Evolutionary conservation across 2,329 filamentous ascomycete genomes (phyloP), one percentile per base, ranked within the genome.

Genomic region (Escovopsis sp.): DNA sequence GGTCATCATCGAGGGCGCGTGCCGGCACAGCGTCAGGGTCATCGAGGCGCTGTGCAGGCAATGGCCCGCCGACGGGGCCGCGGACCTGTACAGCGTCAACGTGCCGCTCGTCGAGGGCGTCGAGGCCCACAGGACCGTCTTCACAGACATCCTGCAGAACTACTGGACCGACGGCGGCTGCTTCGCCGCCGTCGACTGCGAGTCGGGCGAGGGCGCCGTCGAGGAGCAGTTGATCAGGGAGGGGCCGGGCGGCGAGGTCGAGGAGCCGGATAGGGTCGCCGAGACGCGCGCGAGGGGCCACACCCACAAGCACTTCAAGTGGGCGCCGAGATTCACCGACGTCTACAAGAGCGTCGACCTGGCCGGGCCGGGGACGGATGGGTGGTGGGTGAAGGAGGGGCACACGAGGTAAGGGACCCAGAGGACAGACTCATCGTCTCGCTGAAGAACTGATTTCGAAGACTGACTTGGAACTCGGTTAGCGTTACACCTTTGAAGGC

Each of bases 41-140:
- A 80, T 94, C 48, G 82, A 94, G 59, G 75, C 85, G 47, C 68
- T 98, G 6, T 79, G 73, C 52, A 69, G 72, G 39, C 82, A 87
- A 56, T 94, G 85, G 82, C 75, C 68, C 0, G 63, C 67, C 32
- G 79, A 78, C 41, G 61, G 67, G 30, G 72, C 71, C 46, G 79
- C 85, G 5, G 85, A 94, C 56, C 64, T 96, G n/a, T 96, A 94
- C 61, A 83, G 75, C 39, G 79, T 96, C 51, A 96, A 96, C 56
- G 82, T 96, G 8, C 89, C 91, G 18, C 67, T 96, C 10, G 72
- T 91, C 12, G 80, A 84, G 46, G 81, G 78, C 6, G 76, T 95
- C 1, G 80, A 80, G 51, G 58, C 66, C 15, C 71, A 73, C 42
- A 86, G 84, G 63, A 77, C 88, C 4, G 55, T 91, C n/a, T 94